Evolutionary conservation across 768 basidiomycete genomes (phyloP).

Genomic region (Lactifluus rugatus): DNA sequence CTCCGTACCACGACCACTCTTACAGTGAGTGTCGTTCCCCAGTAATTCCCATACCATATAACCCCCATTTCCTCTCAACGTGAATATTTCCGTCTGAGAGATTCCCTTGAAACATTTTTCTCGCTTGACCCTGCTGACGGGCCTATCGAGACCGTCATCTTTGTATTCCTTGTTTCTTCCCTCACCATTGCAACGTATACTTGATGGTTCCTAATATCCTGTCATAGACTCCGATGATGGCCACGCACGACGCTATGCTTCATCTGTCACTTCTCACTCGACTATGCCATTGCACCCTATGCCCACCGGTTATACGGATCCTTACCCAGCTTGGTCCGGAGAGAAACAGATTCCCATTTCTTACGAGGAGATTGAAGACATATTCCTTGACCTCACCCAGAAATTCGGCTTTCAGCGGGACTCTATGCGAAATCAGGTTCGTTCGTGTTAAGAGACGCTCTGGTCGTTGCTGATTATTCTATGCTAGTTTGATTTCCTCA

Average conservation of each 20-base stretch:
- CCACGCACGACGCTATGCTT: constrained; percentile 25
- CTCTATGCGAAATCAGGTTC: constrained; percentile 89
- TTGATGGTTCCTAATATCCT: constrained; percentile 13
- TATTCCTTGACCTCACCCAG: constrained; percentile 94
- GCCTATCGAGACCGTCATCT: too few species aligned
- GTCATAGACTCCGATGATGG: constrained; percentile 26
- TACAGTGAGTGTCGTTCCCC: constrained; percentile 15
- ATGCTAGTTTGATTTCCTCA: constrained; percentile 85
- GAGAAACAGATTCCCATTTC: constrained; percentile 94
- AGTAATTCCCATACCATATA: not conserved
- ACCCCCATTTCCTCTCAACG: not conserved
- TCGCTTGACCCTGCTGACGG: not conserved
- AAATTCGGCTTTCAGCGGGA: constrained; percentile 98
- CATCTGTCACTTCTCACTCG: constrained; percentile 30
- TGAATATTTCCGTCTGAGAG: not conserved
- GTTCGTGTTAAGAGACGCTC: constrained; percentile 21
- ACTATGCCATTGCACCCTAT: constrained; percentile 19
- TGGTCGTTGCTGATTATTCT: constrained; percentile 13
- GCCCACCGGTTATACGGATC: constrained; percentile 35
- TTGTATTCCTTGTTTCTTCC: not conserved
- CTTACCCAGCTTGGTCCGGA: constrained; percentile 92
- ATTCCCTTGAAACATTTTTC: not conserved
- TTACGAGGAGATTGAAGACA: constrained; percentile 97
- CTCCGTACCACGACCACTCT: constrained; percentile 16
- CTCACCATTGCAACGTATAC: not conserved